Conservation (phyloP, 1,284 basidiomycete genomes). For the Athelia psychrophila region DNA sequence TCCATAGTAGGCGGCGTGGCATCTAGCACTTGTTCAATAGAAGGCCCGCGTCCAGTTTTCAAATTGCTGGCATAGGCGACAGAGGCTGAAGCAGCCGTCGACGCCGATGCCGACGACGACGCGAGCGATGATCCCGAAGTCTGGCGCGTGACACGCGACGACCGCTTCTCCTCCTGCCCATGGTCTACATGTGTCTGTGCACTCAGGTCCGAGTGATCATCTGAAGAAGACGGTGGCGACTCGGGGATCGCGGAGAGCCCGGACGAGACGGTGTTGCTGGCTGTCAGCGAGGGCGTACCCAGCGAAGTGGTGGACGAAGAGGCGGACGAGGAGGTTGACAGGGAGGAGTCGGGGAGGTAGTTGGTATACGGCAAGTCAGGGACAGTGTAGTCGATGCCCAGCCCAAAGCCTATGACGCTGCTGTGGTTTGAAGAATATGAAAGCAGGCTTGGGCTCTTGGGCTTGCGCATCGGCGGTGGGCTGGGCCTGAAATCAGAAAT, state of each 20-base stretch:
- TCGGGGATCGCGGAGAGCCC: constrained; percentile 25
- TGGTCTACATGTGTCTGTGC: constrained; percentile 22
- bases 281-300: constrained; percentile 11
- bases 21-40: constrained; percentile 31
- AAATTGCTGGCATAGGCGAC: constrained; percentile 15
- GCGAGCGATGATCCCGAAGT: constrained; percentile 29
- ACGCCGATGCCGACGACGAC: constrained; percentile 13
- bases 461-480: neutral
- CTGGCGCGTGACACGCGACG: constrained; percentile 32
- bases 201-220: constrained; percentile 14
- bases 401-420: neutral
- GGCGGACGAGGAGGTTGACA: constrained; percentile 5
- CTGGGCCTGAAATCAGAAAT: neutral
- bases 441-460: neutral
- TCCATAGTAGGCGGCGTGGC: constrained; percentile 28
- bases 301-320: constrained; percentile 14
- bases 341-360: neutral
- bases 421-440: neutral
- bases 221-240: constrained; percentile 7
- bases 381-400: neutral
- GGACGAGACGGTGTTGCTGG: constrained; percentile 14
- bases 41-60: constrained; percentile 20
- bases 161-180: constrained; percentile 29
- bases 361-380: neutral
- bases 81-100: constrained; percentile 14